Evolutionary conservation across 345 rosid species (phyloP).

Genomic region (Durio zibethinus): DNA sequence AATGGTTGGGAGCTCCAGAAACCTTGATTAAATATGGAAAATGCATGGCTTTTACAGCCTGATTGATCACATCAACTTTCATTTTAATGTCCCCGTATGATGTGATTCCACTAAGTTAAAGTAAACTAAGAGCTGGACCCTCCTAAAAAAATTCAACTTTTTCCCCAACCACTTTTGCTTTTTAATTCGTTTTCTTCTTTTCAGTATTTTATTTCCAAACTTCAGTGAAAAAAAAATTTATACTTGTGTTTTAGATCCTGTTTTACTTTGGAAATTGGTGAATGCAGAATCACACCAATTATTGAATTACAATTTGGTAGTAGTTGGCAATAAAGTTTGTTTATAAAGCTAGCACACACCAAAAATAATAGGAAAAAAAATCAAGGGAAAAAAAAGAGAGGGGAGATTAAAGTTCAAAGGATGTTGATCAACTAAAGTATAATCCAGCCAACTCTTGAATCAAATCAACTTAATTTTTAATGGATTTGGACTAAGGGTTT

Average conservation of each 20-base stretch:
- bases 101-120: slow-evolving; percentile 44
- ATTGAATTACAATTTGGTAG: not conserved
- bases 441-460: not conserved
- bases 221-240: not conserved
- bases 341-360: not conserved
- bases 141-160: slow-evolving; percentile 13
- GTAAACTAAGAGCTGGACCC: slow-evolving; percentile 30
- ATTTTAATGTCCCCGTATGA: slow-evolving; percentile 18
- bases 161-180: not conserved
- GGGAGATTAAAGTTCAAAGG: not conserved
- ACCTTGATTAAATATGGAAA: slow-evolving; percentile 8
- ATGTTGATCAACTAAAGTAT: not conserved
- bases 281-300: slow-evolving; percentile 18
- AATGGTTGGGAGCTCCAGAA: not conserved
- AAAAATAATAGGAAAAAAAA: not conserved
- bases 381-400: not conserved
- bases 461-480: not conserved
- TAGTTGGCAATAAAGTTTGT: not conserved
- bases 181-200: slow-evolving; percentile 16
- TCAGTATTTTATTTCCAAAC: slow-evolving; percentile 17
- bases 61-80: slow-evolving; percentile 9
- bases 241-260: slow-evolving; percentile 12
- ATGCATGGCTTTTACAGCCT: slow-evolving; percentile 23
- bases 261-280: slow-evolving; percentile 23
- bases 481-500: not conserved